phyloP scores from a whole-genome alignment of 2,329 filamentous ascomycete species.

The Drechslerella stenobrocha region DNA sequence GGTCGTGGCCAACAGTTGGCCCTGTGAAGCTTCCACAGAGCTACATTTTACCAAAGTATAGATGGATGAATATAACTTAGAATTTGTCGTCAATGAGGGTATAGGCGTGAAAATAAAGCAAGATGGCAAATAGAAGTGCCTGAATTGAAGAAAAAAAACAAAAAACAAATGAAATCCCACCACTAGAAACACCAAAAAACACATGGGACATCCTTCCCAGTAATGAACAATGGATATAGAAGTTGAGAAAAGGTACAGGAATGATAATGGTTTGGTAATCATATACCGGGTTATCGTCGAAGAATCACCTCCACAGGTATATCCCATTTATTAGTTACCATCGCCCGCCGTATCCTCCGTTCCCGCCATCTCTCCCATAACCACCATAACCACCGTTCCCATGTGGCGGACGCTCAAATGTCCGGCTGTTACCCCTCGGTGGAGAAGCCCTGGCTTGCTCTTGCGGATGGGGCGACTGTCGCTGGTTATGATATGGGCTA shows the following conservation, averaged over 20 bases:
- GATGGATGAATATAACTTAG: conserved; percentile 15
- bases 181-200: not conserved
- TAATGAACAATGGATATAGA: conserved; percentile 13
- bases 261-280: not conserved
- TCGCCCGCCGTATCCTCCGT: not conserved
- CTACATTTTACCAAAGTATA: too few species aligned
- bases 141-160: not conserved
- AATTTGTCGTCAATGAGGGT: conserved; percentile 46
- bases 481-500: conserved; percentile 19
- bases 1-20: too few species aligned
- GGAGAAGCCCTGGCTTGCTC: conserved; percentile 16
- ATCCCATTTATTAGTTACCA: not conserved
- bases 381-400: conserved; percentile 22
- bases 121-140: too few species aligned
- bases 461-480: not conserved
- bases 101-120: conserved; percentile 15
- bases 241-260: not conserved
- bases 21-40: too few species aligned
- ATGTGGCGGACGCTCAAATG: conserved; percentile 22
- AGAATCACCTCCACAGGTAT: too few species aligned
- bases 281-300: too few species aligned
- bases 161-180: not conserved
- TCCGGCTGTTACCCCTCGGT: conserved; percentile 28
- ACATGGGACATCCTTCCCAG: conserved; percentile 3
- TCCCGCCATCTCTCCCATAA: conserved; percentile 23